phyloP scores from a whole-genome alignment of 257 asterid species.

The Plectranthus barbatus region DNA sequence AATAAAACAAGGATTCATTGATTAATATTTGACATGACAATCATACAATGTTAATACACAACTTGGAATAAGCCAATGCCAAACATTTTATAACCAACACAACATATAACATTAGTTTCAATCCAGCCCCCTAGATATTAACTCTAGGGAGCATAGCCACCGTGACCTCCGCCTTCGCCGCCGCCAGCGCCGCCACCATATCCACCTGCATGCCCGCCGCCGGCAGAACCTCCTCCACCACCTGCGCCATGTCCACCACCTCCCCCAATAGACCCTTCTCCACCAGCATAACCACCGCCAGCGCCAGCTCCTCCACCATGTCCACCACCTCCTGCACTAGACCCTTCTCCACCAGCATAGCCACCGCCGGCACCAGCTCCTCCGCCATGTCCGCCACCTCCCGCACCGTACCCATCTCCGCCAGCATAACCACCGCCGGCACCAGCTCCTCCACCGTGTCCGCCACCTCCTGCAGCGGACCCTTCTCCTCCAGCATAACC shows the following conservation, averaged over 20 bases:
- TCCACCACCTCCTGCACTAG: too few species aligned
- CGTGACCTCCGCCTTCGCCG: slow-evolving; percentile 56
- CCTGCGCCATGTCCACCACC: slow-evolving; percentile 31
- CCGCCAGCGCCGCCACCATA: slow-evolving; percentile 42
- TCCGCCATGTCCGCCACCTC: too few species aligned
- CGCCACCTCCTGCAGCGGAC: slow-evolving; percentile 19
- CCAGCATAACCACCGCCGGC: too few species aligned
- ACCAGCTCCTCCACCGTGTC: slow-evolving; percentile 20
- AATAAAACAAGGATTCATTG: slow-evolving; percentile 2
- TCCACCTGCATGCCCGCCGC: slow-evolving; percentile 34
- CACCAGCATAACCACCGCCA: slow-evolving; percentile 9
- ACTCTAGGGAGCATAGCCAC: slow-evolving; percentile 40
- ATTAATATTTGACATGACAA: neutral
- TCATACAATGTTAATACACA: neutral
- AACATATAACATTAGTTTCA: neutral
- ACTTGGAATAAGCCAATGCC: neutral
- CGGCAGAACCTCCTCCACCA: slow-evolving; percentile 37
- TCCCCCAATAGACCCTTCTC: slow-evolving; percentile 9
- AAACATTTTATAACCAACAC: neutral
- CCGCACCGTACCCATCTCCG: too few species aligned
- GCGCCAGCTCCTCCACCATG: too few species aligned
- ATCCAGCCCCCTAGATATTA: too few species aligned
- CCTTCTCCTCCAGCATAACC: slow-evolving; percentile 40
- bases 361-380: too few species aligned
- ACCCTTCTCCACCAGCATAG: too few species aligned